Base-by-base conservation (phyloP, 2,329 filamentous ascomycete species). In the Exophiala sideris region DNA sequence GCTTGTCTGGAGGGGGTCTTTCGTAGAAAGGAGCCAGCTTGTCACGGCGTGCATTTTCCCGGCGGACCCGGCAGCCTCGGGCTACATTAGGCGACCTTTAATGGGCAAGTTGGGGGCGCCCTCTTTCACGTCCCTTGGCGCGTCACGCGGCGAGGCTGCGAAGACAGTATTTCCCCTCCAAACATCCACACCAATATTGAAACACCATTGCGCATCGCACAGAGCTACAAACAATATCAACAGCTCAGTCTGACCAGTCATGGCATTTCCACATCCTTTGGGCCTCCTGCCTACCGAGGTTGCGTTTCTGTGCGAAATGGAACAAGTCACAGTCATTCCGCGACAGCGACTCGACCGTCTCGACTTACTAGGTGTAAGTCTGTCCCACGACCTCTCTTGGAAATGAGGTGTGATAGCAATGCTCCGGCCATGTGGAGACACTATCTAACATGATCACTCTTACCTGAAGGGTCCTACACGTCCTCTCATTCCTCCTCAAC, bases 271-370 rank as follows among this genome's bases (percentile, higher is more conserved):
- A 60, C 76, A 85, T 39, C 80, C 80, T 36, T 76, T 80, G 59
- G 82, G 86, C 71, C 80, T 96, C 41, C 87, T 88, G 64, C 90
- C 94, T 56, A 79, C 88, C 60, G 94, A 99, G 75, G 88, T 95
- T 42, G 88, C 91, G 47, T 99, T 97, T 68, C 77, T 97, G 24
- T 96, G 91, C 72, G 94, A 99, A 76, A 97, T 96, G 91, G 92
- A 97, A 75, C 83, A 90, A 66, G 88, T 99, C 52, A 96, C 91
- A 0, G 82, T 99, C 18, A 84, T 97, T 46, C 94, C 94, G 34
- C 88, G 94, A 50, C 91, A 97, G 71, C 83, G 88, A 60, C 84
- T 99, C 49, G 91, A 96, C 62, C 84, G 83, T 63, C 87, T 99
- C 59, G 80, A 89, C 64, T 81, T 99, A 58, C 82, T 99, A 51